A percentile compares a stretch with the other conserved stretches of the same genome.
Evolutionary conservation across 768 basidiomycete genomes (phyloP).

Genomic region (Lactifluus hygrophoroides): DNA sequence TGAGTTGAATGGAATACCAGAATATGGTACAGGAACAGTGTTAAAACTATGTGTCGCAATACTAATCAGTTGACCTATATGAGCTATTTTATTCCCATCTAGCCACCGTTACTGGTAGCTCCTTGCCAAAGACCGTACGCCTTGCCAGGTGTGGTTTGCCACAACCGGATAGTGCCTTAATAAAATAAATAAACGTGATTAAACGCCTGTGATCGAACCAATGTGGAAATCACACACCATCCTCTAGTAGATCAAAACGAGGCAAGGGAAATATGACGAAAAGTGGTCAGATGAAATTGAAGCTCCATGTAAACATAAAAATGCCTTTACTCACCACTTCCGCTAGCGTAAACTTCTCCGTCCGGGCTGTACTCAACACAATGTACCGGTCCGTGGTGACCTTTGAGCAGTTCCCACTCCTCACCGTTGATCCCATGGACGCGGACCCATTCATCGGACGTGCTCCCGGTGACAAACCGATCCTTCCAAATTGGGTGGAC

Average conservation of each 20-base stretch:
- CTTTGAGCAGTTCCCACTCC: constrained; percentile 87
- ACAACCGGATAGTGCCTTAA: constrained; percentile 93
- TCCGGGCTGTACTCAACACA: constrained; percentile 92
- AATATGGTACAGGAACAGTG: constrained; percentile 6
- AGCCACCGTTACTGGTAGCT: constrained; percentile 34
- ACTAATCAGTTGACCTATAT: constrained; percentile 9
- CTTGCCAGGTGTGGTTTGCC: constrained; percentile 95
- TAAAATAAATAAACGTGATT: constrained; percentile 7
- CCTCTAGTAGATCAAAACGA: constrained; percentile 42
- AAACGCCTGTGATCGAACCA: constrained; percentile 5
- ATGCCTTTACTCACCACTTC: constrained; percentile 71
- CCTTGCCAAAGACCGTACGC: constrained; percentile 89
- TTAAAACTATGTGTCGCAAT: constrained; percentile 1
- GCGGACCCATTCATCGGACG: constrained; percentile 92
- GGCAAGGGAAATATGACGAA: constrained; percentile 9
- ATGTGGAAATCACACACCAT: constrained; percentile 41
- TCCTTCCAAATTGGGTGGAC: constrained; percentile 86
- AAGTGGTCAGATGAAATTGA: constrained; percentile 4
- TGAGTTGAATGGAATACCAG: not conserved
- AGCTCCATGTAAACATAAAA: not conserved
- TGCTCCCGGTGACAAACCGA: constrained; percentile 87
- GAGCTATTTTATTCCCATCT: not conserved
- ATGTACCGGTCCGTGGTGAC: constrained; percentile 96
- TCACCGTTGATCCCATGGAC: constrained; percentile 86
- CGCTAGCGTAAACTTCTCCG: constrained; percentile 95